Conservation (phyloP, 225 moss, liverwort and hornwort genomes). For the Asterella californica region DNA sequence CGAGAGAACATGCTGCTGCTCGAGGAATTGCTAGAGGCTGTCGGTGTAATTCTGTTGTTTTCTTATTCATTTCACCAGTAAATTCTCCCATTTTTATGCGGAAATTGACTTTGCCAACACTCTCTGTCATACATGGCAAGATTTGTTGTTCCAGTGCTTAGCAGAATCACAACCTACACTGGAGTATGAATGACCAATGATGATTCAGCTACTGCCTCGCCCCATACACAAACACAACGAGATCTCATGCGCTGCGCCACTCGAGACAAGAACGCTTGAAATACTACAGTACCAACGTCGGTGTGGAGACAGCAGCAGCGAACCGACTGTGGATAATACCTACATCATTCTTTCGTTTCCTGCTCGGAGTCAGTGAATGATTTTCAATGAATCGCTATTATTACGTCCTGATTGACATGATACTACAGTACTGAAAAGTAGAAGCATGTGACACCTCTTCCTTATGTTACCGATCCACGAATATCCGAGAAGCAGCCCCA, state of each 20-base stretch:
- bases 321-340: too few species aligned
- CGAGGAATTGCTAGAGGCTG: background rate
- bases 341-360: too few species aligned
- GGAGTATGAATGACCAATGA: background rate
- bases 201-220: background rate
- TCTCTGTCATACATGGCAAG: background rate
- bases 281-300: background rate
- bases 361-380: background rate
- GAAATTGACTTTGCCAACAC: background rate
- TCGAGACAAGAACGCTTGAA: background rate
- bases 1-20: background rate
- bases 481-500: too few species aligned
- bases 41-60: background rate
- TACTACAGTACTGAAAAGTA: background rate
- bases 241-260: background rate
- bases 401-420: background rate
- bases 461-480: too few species aligned
- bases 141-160: background rate
- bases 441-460: background rate
- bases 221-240: background rate
- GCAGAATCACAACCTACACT: background rate
- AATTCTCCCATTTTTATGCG: background rate
- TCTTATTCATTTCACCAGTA: background rate
- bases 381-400: background rate
- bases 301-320: background rate